Base-by-base conservation (phyloP, 139 green algal species). In the Chlamydomonas sp. region DNA sequence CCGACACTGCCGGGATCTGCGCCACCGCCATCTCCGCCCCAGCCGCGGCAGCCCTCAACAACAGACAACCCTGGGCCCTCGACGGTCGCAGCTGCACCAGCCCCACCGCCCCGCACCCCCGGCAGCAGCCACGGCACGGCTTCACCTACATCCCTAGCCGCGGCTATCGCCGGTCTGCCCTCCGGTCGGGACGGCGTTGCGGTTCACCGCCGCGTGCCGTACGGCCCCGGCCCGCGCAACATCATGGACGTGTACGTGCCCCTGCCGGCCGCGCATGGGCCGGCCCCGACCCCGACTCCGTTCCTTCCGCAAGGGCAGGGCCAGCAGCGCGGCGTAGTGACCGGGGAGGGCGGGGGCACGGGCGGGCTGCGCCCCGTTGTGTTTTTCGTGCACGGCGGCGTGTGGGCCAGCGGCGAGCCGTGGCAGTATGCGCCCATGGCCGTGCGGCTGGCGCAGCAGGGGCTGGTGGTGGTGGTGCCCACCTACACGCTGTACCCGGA, bases 361-460 rank as follows among this genome's bases (percentile, higher is more conserved):
- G 18, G 16, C 18, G 14, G 62, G 16, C 60, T 49, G 61, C 59
- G 16, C 2, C 93, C 96, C 61, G 95, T 98, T 18, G 93, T 96
- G 18, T 91, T 98, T 20, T 98, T 98, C 77, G 91, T 92, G 20
- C 96, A 98, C 82, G 96, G 96, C 2, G 96, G 96, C 62, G 93
- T 97, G 15, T 98, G 95, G 95, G 79, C 79, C 73, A 82, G 67
- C 49, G 90, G 91, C 0, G 89, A 92, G 14, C 93, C 92, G 62
- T 97, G 95, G 95, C 94, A 96, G 79, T 97, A 97, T 83, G 85
- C 92, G 1, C 93, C 94, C 0, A 91, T 97, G 90, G 95, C 94
- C 1, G 86, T 83, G 1, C 78, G 92, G 3, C 90, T 97, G 59
- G 90, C 94, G 3, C 92, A 97, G 88, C 87, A 89, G 12, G 96